Evolutionary conservation across 1,284 basidiomycete genomes (phyloP).

Genomic region (Fistulinella staudtii): DNA sequence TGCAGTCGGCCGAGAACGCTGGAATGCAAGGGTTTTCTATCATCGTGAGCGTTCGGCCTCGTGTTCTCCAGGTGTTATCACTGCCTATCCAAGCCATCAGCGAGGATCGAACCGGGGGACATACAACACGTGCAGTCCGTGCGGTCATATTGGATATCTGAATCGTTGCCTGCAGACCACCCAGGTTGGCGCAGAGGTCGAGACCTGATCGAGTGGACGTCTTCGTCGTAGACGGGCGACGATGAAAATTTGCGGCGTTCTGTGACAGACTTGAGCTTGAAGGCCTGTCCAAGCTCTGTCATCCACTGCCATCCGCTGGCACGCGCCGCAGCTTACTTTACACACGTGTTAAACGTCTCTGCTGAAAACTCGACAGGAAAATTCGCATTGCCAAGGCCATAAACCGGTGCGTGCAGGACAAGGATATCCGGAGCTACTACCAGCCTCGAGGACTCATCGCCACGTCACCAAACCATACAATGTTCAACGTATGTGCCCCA

Average conservation of each 20-base stretch:
- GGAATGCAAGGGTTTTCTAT: conserved; percentile 27
- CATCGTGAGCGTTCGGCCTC: conserved; percentile 19
- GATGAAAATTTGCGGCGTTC: not conserved
- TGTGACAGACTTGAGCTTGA: too few species aligned
- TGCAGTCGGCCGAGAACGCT: conserved; percentile 6
- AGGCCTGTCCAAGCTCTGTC: too few species aligned
- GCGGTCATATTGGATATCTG: not conserved
- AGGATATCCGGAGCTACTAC: too few species aligned
- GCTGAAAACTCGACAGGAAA: too few species aligned
- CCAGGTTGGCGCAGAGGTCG: too few species aligned
- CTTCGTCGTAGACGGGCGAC: not conserved
- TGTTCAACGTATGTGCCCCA: too few species aligned
- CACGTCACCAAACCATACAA: too few species aligned
- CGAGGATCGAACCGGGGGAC: conserved; percentile 6
- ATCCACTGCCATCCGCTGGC: too few species aligned
- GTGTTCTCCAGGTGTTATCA: conserved; percentile 33
- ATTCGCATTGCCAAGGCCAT: too few species aligned
- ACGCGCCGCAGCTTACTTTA: not conserved
- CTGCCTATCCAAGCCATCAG: conserved; percentile 27
- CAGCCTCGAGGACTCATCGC: too few species aligned
- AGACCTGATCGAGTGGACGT: not conserved
- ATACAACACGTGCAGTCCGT: conserved; percentile 23
- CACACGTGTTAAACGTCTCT: too few species aligned
- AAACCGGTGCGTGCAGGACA: too few species aligned
- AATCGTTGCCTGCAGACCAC: not conserved